Conservation (phyloP, 2,329 filamentous ascomycete species). For the Periglandula ipomoeae region DNA sequence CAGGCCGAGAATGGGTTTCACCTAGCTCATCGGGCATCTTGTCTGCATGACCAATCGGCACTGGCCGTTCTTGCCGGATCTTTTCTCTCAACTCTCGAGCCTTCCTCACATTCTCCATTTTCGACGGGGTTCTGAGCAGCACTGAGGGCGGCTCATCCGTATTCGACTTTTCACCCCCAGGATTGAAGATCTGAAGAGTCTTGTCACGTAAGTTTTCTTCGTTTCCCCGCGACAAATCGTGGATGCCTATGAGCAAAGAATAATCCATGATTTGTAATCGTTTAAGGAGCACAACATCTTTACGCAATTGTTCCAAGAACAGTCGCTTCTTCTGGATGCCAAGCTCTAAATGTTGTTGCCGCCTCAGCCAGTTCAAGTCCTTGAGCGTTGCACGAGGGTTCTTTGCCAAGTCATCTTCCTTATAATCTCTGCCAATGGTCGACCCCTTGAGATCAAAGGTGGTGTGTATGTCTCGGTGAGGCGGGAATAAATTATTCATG, state of each 20-base stretch:
- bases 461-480: slow-evolving; percentile 92
- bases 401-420: slow-evolving; percentile 74
- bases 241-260: slow-evolving; percentile 87
- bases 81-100: slow-evolving; percentile 84
- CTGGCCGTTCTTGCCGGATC: slow-evolving; percentile 83
- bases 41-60: slow-evolving; percentile 81
- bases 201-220: slow-evolving; percentile 87
- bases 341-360: slow-evolving; percentile 77
- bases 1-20: slow-evolving; percentile 58
- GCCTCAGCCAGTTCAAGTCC: slow-evolving; percentile 90
- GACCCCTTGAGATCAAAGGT: slow-evolving; percentile 97
- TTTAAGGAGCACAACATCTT: slow-evolving; percentile 80
- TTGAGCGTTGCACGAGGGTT: slow-evolving; percentile 93
- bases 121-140: slow-evolving; percentile 83
- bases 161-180: slow-evolving; percentile 55
- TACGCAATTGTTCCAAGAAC: slow-evolving; percentile 82
- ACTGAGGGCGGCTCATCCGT: slow-evolving; percentile 54
- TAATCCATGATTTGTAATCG: slow-evolving; percentile 97
- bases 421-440: slow-evolving; percentile 85
- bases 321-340: slow-evolving; percentile 79
- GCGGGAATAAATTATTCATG: slow-evolving; percentile 99
- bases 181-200: slow-evolving; percentile 89
- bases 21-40: slow-evolving; percentile 88
- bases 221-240: slow-evolving; percentile 83
- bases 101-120: slow-evolving; percentile 83